Percentiles rank a stretch among this genome's conserved stretches.
phyloP scores from a whole-genome alignment of 2,329 filamentous ascomycete species.

The Trichoderma sp. region DNA sequence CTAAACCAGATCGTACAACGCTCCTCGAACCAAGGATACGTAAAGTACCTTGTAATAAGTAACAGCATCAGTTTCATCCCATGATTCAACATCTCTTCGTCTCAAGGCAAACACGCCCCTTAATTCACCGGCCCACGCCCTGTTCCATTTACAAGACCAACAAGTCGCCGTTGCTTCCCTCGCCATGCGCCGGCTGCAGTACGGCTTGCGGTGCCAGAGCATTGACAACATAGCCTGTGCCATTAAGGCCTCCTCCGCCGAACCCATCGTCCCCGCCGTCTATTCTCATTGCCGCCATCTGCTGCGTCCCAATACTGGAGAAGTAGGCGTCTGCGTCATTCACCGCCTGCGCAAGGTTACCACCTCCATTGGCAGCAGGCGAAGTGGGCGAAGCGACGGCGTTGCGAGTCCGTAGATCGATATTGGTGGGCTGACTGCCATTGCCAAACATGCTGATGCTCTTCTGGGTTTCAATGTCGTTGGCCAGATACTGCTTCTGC shows the following conservation, averaged over 20 bases:
- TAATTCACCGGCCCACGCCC: not conserved
- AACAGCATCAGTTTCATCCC: not conserved
- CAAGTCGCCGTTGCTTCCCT: constrained; percentile 67
- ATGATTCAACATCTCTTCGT: not conserved
- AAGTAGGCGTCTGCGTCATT: constrained; percentile 90
- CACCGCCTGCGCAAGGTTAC: constrained; percentile 67
- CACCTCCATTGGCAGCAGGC: constrained; percentile 26
- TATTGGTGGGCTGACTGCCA: constrained; percentile 50
- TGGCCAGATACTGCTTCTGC: constrained; percentile 66
- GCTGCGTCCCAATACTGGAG: constrained; percentile 68
- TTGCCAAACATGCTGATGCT: constrained; percentile 56
- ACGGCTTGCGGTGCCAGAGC: constrained; percentile 76
- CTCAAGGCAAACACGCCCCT: not conserved
- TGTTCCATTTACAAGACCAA: constrained; percentile 55
- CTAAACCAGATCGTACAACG: constrained; percentile 2
- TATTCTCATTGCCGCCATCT: constrained; percentile 70
- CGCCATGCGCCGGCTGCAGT: constrained; percentile 65
- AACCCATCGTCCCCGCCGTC: constrained; percentile 61
- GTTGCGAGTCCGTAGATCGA: constrained; percentile 43
- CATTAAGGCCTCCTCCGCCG: constrained; percentile 54
- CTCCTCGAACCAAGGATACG: not conserved
- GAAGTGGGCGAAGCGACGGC: constrained; percentile 16
- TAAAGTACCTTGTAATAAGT: not conserved
- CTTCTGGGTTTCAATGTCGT: constrained; percentile 54
- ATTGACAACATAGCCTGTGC: constrained; percentile 69